phyloP scores from a whole-genome alignment of 2,329 filamentous ascomycete genomes.

The Fusarium hainanense region DNA sequence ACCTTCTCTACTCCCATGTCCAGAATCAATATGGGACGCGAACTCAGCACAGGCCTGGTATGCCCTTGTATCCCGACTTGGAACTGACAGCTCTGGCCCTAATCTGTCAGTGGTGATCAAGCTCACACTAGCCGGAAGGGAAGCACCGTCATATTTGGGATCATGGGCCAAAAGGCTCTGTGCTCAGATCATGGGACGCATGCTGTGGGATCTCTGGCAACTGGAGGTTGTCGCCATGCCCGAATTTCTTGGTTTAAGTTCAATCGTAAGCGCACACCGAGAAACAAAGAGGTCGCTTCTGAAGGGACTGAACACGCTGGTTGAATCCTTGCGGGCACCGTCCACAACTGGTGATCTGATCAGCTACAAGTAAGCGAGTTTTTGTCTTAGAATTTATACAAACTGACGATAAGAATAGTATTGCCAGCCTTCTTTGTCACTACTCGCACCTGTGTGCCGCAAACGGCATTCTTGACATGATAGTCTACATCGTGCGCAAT shows the following conservation, averaged over 20 bases:
- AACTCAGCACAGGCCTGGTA: background rate
- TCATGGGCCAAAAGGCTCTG: slow-evolving; percentile 1
- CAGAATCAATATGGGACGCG: slow-evolving; percentile 3
- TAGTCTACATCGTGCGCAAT: background rate
- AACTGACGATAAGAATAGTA: background rate
- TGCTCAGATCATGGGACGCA: background rate
- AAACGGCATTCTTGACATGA: background rate
- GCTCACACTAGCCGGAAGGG: background rate
- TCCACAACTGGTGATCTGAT: background rate
- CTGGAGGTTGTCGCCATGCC: background rate
- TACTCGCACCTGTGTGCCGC: background rate
- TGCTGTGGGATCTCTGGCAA: slow-evolving; percentile 11
- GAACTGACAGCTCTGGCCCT: background rate
- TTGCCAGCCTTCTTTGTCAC: slow-evolving; percentile 1
- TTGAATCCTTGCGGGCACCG: background rate
- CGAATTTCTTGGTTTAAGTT: background rate
- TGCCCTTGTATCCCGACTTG: background rate
- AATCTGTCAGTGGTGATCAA: background rate
- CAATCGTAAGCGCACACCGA: background rate
- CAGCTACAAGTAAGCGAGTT: background rate
- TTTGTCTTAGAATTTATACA: accelerated
- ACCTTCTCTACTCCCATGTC: background rate
- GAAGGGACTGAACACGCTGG: background rate
- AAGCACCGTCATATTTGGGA: background rate
- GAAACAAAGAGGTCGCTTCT: background rate